Conservation (phyloP, 2,329 filamentous ascomycete species). For the Pseudogymnoascus sp. region DNA sequence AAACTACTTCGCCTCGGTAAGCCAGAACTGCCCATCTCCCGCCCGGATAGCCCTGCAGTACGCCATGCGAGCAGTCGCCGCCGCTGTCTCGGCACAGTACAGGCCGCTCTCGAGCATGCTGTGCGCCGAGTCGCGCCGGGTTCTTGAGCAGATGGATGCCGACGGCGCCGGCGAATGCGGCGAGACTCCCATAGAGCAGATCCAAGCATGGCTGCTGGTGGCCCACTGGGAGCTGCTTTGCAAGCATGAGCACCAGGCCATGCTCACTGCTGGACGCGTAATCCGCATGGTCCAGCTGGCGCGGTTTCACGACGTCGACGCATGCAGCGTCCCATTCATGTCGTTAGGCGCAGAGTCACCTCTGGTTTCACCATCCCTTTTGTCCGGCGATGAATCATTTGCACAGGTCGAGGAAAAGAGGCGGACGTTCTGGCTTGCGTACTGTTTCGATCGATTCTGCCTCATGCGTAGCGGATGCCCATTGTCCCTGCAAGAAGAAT, state of each 20-base stretch:
- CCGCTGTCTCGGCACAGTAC: slow-evolving; percentile 28
- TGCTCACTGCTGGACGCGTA: slow-evolving; percentile 32
- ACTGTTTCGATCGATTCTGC: slow-evolving; percentile 31
- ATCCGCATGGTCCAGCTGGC: slow-evolving; percentile 32
- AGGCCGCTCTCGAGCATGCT: slow-evolving; percentile 10
- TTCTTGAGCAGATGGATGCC: neutral
- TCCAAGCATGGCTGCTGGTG: slow-evolving; percentile 32
- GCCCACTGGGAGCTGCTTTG: slow-evolving; percentile 33
- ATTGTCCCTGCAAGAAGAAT: slow-evolving; percentile 21
- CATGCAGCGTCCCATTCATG: slow-evolving; percentile 21
- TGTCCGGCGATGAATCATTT: neutral
- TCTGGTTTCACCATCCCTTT: no score
- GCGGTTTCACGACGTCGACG: slow-evolving; percentile 31
- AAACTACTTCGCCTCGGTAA: no score
- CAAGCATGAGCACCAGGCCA: slow-evolving; percentile 28
- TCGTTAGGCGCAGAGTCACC: no score
- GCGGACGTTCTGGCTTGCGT: slow-evolving; percentile 35
- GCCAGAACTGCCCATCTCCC: no score
- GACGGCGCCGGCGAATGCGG: slow-evolving; percentile 1
- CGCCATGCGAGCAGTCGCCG: slow-evolving; percentile 32
- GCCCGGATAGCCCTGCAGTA: slow-evolving; percentile 26
- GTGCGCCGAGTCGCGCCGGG: neutral
- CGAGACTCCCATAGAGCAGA: slow-evolving; percentile 24
- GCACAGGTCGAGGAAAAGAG: slow-evolving; percentile 29
- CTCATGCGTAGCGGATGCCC: slow-evolving; percentile 28